Evolutionary conservation across 1,284 basidiomycete species (phyloP).

Genomic region (Macrocystidia cucumis): DNA sequence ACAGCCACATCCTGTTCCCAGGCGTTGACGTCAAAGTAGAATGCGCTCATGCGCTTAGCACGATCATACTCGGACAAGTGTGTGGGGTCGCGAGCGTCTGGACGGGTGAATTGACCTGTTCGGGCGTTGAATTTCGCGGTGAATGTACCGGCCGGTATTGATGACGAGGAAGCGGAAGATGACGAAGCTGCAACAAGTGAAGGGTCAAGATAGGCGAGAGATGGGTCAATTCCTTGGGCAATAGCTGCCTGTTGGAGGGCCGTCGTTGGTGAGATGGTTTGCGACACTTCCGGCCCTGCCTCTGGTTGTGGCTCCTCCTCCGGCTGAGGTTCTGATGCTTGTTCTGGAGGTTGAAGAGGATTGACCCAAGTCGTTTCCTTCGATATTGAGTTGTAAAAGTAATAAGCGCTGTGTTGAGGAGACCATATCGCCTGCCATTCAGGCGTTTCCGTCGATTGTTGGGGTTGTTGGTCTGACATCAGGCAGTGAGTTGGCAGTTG

Average conservation of each 20-base stretch:
- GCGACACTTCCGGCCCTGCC: slow-evolving; percentile 14
- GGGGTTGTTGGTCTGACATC: no score
- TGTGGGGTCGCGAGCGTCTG: slow-evolving; percentile 60
- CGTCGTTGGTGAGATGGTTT: no score
- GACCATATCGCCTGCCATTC: slow-evolving; percentile 85
- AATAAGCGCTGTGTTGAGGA: slow-evolving; percentile 76
- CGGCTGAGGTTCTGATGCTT: slow-evolving; percentile 11
- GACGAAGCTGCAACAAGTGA: slow-evolving; percentile 49
- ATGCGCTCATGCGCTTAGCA: slow-evolving; percentile 79
- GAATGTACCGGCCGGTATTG: slow-evolving; percentile 29
- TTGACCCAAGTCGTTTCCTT: slow-evolving; percentile 87
- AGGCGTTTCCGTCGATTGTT: slow-evolving; percentile 4
- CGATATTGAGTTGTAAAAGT: slow-evolving; percentile 79
- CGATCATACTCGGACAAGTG: slow-evolving; percentile 82
- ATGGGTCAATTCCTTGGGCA: slow-evolving; percentile 79
- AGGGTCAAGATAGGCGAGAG: slow-evolving; percentile 77
- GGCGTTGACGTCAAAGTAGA: slow-evolving; percentile 80
- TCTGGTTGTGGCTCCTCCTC: slow-evolving; percentile 8
- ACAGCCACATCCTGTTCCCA: slow-evolving; percentile 73
- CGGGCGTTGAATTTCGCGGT: slow-evolving; percentile 79
- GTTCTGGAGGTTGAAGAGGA: slow-evolving; percentile 46
- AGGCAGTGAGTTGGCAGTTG: no score
- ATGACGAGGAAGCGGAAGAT: slow-evolving; percentile 29
- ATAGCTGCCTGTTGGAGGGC: slow-evolving; percentile 56
- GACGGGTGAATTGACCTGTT: slow-evolving; percentile 70